Evolutionary conservation across 2,329 filamentous ascomycete genomes (phyloP).

Genomic region (Phyllosticta citrichinensis): DNA sequence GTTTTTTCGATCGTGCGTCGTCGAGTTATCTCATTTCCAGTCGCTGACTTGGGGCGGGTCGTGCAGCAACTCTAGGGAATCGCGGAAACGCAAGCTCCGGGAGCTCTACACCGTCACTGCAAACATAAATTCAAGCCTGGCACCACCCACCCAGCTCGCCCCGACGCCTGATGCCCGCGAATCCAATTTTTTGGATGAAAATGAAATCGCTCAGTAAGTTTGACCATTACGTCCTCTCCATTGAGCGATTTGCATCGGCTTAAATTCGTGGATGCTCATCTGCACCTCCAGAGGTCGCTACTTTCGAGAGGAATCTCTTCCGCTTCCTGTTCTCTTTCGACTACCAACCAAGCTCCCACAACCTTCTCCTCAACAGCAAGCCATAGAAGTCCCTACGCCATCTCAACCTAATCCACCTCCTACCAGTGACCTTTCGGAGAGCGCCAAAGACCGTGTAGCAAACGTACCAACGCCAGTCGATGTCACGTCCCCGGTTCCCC

Average conservation of each 20-base stretch:
- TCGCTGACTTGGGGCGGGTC: conserved; percentile 10
- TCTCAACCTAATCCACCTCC: conserved; percentile 19
- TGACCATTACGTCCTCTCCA: conserved; percentile 22
- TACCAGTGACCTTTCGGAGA: conserved; percentile 12
- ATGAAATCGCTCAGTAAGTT: conserved; percentile 48
- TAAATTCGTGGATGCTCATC: not conserved
- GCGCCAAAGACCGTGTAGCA: not conserved
- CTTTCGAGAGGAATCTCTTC: conserved; percentile 38
- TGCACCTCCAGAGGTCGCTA: conserved; percentile 39
- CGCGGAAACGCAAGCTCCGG: conserved; percentile 83
- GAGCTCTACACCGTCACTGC: conserved; percentile 76
- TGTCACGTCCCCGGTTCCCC: not conserved
- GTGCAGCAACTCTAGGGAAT: conserved; percentile 48
- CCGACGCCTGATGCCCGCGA: conserved; percentile 40
- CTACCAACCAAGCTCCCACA: conserved; percentile 17
- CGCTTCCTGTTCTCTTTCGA: conserved; percentile 15
- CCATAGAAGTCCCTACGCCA: conserved; percentile 21
- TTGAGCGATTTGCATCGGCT: conserved; percentile 13
- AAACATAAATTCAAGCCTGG: conserved; percentile 47
- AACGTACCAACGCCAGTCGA: not conserved
- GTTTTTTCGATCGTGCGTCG: conserved; percentile 26
- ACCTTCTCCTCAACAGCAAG: conserved; percentile 11
- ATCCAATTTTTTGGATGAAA: conserved; percentile 45
- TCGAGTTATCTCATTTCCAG: conserved; percentile 22
- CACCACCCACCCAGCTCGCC: conserved; percentile 45